These are phyloP conservation scores for Argentina anserina DNA, from an alignment of 306 rosid genomes.

Conservation along the genomic window DNA sequence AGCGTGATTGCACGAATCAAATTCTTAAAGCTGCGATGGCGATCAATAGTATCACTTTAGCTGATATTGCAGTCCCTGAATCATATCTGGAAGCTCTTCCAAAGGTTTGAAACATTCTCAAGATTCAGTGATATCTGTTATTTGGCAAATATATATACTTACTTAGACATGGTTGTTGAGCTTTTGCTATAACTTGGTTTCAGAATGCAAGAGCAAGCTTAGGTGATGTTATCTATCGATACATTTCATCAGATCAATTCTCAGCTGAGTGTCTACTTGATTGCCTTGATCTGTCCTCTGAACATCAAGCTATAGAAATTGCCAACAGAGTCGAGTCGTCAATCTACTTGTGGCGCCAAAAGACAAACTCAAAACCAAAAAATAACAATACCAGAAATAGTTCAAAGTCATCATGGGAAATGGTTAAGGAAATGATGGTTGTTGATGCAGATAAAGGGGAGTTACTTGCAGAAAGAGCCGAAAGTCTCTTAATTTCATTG, in stretches of 20 bases:
- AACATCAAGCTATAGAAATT: slow-evolving; percentile 91
- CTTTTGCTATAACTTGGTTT: slow-evolving; percentile 29
- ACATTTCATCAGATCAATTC: slow-evolving; percentile 82
- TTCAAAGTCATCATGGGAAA: slow-evolving; percentile 92
- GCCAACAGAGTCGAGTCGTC: slow-evolving; percentile 84
- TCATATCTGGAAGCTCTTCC: slow-evolving; percentile 84
- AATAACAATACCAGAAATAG: slow-evolving; percentile 36
- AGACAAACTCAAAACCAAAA: slow-evolving; percentile 47
- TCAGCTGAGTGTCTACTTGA: slow-evolving; percentile 78
- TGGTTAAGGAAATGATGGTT: slow-evolving; percentile 95
- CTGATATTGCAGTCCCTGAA: slow-evolving; percentile 86
- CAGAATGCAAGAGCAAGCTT: slow-evolving; percentile 82
- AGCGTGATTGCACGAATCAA: slow-evolving; percentile 81
- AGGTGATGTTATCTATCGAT: slow-evolving; percentile 88
- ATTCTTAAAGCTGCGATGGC: slow-evolving; percentile 92
- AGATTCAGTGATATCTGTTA: not conserved
- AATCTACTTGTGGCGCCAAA: slow-evolving; percentile 66
- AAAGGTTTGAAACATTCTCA: slow-evolving; percentile 45
- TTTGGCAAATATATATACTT: not conserved
- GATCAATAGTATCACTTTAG: slow-evolving; percentile 65
- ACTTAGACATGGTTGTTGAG: not conserved
- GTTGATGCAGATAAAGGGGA: slow-evolving; percentile 82
- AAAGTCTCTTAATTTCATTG: slow-evolving; percentile 70
- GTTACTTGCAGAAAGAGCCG: slow-evolving; percentile 84
- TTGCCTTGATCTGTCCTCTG: slow-evolving; percentile 84